Evolutionary conservation across 768 basidiomycete genomes (phyloP).

Genomic region (Leccinum barrowsii): DNA sequence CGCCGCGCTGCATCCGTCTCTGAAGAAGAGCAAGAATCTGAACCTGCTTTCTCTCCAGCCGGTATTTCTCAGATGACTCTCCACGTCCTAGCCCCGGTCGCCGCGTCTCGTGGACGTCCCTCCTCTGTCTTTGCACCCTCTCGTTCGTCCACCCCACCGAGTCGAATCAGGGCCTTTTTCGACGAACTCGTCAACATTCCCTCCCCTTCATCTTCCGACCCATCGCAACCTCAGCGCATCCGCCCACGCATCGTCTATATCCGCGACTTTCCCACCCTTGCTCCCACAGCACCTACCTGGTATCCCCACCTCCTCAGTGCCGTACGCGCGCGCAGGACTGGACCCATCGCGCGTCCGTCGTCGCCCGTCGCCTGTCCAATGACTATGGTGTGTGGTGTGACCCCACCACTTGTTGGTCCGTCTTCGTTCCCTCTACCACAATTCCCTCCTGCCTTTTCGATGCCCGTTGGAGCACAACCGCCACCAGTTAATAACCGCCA

Average conservation of each 20-base stretch:
- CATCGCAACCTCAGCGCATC: conserved; percentile 20
- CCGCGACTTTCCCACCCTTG: conserved; percentile 76
- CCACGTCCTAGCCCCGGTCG: conserved; percentile 39
- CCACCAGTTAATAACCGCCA: conserved; percentile 4
- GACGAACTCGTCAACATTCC: conserved; percentile 71
- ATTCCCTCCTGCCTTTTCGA: conserved; percentile 10
- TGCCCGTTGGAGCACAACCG: conserved; percentile 11
- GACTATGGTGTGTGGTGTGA: conserved; percentile 84
- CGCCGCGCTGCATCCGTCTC: conserved; percentile 25
- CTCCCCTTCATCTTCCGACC: conserved; percentile 28
- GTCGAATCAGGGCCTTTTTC: conserved; percentile 68
- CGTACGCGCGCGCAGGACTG: conserved; percentile 72
- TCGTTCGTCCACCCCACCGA: conserved; percentile 45
- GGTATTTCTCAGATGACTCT: conserved; percentile 42
- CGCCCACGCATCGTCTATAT: conserved; percentile 79
- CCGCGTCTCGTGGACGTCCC: conserved; percentile 33
- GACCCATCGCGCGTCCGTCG: conserved; percentile 54
- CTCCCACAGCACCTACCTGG: conserved; percentile 70
- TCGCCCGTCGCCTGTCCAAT: conserved; percentile 67
- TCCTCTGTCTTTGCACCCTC: conserved; percentile 35
- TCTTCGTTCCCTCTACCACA: conserved; percentile 18
- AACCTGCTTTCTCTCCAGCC: conserved; percentile 38
- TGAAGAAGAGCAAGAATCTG: conserved; percentile 48
- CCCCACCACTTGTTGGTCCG: conserved; percentile 66
- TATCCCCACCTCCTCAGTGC: conserved; percentile 76